Evolutionary conservation across 2,329 filamentous ascomycete species (phyloP).

Genomic region (Xylariomycetidae sp.): DNA sequence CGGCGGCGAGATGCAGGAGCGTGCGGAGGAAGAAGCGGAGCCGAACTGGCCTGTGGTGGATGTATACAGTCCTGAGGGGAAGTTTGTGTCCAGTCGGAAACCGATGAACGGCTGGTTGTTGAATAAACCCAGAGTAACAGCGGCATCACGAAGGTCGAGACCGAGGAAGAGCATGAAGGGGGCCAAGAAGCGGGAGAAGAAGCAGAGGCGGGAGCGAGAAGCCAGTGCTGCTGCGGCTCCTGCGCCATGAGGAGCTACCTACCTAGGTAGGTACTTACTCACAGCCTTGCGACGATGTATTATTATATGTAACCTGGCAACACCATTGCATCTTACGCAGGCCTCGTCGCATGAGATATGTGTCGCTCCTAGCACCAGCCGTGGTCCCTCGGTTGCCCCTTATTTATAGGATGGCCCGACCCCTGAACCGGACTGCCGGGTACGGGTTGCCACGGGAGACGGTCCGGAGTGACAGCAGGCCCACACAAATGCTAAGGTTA

Average conservation of each 20-base stretch:
- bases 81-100: conserved; percentile 59
- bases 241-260: not conserved
- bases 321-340: too few relatives aligned
- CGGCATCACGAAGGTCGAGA: conserved; percentile 44
- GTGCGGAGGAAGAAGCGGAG: conserved; percentile 16
- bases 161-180: conserved; percentile 68
- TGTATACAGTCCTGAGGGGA: conserved; percentile 79
- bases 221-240: not conserved
- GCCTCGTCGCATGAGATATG: too few relatives aligned
- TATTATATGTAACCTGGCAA: too few relatives aligned
- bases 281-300: too few relatives aligned
- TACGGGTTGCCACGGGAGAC: too few relatives aligned
- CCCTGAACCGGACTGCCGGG: too few relatives aligned
- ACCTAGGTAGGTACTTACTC: not conserved
- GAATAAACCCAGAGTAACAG: conserved; percentile 47
- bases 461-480: too few relatives aligned
- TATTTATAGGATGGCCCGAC: too few relatives aligned
- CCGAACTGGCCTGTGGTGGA: conserved; percentile 66
- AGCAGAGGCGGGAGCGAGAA: conserved; percentile 20
- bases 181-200: conserved; percentile 46
- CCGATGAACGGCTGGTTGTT: conserved; percentile 69
- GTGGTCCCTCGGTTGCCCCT: too few relatives aligned
- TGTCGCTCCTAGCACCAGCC: too few relatives aligned
- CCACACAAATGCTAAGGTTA: too few relatives aligned
- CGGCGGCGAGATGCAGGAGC: conserved; percentile 6